Evolutionary conservation across 73 alveolate genomes (phyloP).

Genomic region (Effrenium voratum): DNA sequence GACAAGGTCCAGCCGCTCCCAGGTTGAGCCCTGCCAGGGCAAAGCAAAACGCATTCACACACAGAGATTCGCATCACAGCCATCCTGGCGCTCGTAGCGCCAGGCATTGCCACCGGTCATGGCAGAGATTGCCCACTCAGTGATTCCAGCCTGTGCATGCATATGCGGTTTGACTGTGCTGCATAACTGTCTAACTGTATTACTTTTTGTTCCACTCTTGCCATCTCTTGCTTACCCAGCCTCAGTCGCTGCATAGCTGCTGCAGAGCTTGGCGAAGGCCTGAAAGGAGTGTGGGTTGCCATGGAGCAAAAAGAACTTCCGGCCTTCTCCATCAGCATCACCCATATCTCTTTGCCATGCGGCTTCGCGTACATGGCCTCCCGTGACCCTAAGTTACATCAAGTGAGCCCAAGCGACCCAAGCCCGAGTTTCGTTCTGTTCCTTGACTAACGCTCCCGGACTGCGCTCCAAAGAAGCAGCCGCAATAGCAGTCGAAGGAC

Average conservation of each 20-base stretch:
- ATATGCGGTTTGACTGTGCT: not conserved
- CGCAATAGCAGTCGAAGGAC: not conserved
- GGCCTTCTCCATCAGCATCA: conserved; percentile 73
- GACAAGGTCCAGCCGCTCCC: conserved; percentile 72
- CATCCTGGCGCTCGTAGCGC: conserved; percentile 71
- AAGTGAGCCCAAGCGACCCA: too few species aligned
- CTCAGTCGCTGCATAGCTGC: conserved; percentile 79
- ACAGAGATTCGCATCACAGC: not conserved
- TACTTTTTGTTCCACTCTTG: not conserved
- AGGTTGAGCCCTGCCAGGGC: not conserved
- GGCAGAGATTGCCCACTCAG: conserved; percentile 87
- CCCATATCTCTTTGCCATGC: conserved; percentile 81
- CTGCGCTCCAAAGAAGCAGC: not conserved
- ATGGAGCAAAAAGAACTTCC: not conserved
- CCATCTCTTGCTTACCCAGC: not conserved
- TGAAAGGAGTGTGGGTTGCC: not conserved
- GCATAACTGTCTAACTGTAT: not conserved
- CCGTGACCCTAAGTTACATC: not conserved
- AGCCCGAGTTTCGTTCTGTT: too few species aligned
- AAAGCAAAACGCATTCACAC: not conserved
- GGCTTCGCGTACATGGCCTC: conserved; percentile 70
- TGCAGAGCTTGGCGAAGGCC: conserved; percentile 89
- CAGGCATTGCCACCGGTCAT: conserved; percentile 92
- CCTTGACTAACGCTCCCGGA: too few species aligned
- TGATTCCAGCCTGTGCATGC: conserved; percentile 7